Base-by-base conservation (phyloP, 768 basidiomycete species). In the Lanmaoa pseudosensibilis region DNA sequence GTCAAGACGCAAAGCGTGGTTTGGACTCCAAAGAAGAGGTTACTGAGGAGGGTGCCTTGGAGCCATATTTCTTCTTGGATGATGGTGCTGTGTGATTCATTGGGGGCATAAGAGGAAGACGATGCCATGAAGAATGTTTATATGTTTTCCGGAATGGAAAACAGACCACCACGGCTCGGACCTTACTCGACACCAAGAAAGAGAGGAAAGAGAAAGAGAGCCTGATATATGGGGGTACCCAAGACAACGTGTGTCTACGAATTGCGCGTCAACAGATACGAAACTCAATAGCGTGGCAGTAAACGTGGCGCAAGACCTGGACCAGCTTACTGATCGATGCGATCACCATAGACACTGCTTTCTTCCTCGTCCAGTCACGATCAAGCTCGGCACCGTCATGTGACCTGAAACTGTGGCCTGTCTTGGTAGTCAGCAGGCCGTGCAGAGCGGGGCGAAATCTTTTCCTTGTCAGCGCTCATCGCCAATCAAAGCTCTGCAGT, bases 11-110 rank as follows among this genome's bases (percentile, higher is more conserved):
- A 25, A 19, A 66, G 46, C 3, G 45, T 52, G 46, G 37, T 33
- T 44, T 54, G 40, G 39, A 60, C n/a, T 0, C 65, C 64, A 41
- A 64, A 57, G 43, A 65, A 36, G 45, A 51, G 0, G 47, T 36
- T 51, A 36, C 59, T 55, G n/a, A 65, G 34, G 5, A 61, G 10
- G 38, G 50, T 2, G 2, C 62, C 60, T 21, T 55, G 54, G 13
- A 63, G 44, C 55, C 59, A 63, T 34, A 56, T 34, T 45, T 63
- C 51, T 27, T 58, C 62, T n/a, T 21, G 38, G 23, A 57, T 4
- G 21, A 53, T 60, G 37, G 44, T 50, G 16, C 13, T 30, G 9
- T 23, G 16, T 16, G 60, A 7, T 37, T 55, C 60, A 13, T 55
- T 16, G 19, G 46, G 56, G 4, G 21, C 0, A 34, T 56, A 45